Conservation (phyloP, 768 basidiomycete genomes). For the Boletales sp. region DNA sequence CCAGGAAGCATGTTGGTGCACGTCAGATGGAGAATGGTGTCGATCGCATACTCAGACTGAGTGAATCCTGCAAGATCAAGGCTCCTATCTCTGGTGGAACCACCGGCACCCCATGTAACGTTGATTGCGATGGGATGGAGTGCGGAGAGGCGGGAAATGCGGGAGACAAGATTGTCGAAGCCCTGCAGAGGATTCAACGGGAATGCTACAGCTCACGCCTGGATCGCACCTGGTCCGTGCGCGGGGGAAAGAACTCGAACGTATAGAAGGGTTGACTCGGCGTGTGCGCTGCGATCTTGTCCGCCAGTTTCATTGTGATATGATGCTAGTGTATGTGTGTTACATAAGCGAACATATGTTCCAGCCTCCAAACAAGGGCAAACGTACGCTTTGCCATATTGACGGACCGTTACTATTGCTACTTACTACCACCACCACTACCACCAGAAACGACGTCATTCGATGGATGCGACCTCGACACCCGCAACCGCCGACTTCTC, state of each 20-base stretch:
- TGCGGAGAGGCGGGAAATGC: conserved; percentile 76
- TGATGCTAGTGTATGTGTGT: not conserved
- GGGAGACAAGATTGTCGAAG: conserved; percentile 85
- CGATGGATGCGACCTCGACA: conserved; percentile 54
- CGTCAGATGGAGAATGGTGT: conserved; percentile 91
- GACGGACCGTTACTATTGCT: too few relatives aligned
- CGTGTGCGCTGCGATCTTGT: conserved; percentile 53
- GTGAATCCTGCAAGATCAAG: conserved; percentile 81
- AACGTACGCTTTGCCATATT: too few relatives aligned
- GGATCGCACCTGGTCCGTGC: conserved; percentile 73
- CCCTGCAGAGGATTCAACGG: conserved; percentile 47
- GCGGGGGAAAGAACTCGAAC: conserved; percentile 96
- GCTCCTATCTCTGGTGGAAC: conserved; percentile 82
- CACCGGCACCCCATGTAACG: conserved; percentile 98
- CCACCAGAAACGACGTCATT: not conserved
- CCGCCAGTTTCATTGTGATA: conserved; percentile 62
- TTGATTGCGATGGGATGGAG: conserved; percentile 83
- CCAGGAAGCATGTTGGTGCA: conserved; percentile 96
- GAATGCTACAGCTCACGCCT: not conserved
- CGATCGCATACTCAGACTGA: conserved; percentile 70
- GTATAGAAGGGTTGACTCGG: conserved; percentile 73
- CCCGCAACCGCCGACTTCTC: conserved; percentile 82
- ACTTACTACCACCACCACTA: conserved; percentile 20
- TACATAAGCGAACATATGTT: conserved; percentile 2
- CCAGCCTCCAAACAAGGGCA: conserved; percentile 22